Evolutionary conservation across 1,139 yeast genomes (phyloP), one percentile per base, ranked within the genome.

Genomic region (Blastobotrys capitulatus): DNA sequence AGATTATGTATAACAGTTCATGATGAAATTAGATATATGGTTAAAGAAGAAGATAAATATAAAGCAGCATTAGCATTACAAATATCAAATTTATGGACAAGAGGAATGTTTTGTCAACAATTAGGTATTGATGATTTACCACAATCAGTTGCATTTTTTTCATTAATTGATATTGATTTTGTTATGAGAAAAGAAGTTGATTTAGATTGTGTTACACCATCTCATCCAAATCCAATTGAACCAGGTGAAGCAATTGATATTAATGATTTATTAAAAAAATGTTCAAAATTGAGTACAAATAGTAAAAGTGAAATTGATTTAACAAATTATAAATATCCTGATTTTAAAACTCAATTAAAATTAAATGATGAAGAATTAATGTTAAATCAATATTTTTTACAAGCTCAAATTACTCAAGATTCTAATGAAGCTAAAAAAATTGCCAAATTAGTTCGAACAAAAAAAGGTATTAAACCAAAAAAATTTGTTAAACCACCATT

Each of bases 81-180:
- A 63, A 78, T 94, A 20, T 80, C 95, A 53, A 94, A 94, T 64
- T 63, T 90, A 7, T 94, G 99, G 99, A 92, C 98, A 0, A 74
- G 99, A 55, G 95, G 95, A 1, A 85, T 92, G 82, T 94, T 94
- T 62, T 86, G 95, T 57, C 95, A 90, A 61, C 95, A 90, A 61
- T 68, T 92, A 62, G 97, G 97, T 0, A 84, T 94, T 51, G 75
- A 78, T 38, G 96, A 90, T 57, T 74, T 94, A 38, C 98, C 99
- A 0, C 96, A 89, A 60, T 83, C 92, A 18, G 87, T 95, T 68
- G 98, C 98, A 0, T 94, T 92, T 63, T 94, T 94, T 66, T 87
- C 96, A 0, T 89, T 89, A 48, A 90, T 94, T 43, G 99, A 94
- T 63, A 78, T 94, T 51, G 99, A 94, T 63, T 79, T 76, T 55